Conservation (phyloP, 176 grass and related monocot species). For the Microstegium vimineum region DNA sequence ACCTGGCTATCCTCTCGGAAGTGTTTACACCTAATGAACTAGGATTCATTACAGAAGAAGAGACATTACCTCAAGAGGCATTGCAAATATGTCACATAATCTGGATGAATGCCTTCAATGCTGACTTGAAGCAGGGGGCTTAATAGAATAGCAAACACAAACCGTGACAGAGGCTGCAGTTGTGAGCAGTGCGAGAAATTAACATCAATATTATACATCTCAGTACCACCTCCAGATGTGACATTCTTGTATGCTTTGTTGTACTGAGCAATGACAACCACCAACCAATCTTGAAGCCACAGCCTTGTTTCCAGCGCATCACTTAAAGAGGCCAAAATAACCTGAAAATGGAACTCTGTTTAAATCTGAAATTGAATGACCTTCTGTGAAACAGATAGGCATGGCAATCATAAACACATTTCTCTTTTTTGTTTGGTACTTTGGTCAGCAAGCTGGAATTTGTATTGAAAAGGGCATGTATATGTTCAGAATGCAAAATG, state of each 20-base stretch:
- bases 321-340: constrained; percentile 80
- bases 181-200: constrained; percentile 84
- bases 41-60: background rate
- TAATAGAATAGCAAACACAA: constrained; percentile 83
- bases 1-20: background rate
- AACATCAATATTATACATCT: constrained; percentile 59
- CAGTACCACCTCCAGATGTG: constrained; percentile 30
- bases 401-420: background rate
- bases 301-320: constrained; percentile 71
- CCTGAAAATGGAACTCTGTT: constrained; percentile 46
- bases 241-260: constrained; percentile 59
- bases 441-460: background rate
- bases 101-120: constrained; percentile 67
- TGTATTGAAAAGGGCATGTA: background rate
- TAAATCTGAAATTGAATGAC: constrained; percentile 14
- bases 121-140: constrained; percentile 66
- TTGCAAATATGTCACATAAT: constrained; percentile 84
- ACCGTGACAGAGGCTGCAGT: constrained; percentile 64
- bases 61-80: constrained; percentile 82
- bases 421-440: constrained; percentile 11
- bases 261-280: constrained; percentile 71
- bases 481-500: background rate
- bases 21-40: background rate
- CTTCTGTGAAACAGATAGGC: background rate
- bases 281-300: constrained; percentile 87